Conservation (phyloP, 2,329 filamentous ascomycete genomes). For the Fusarium burgessii region DNA sequence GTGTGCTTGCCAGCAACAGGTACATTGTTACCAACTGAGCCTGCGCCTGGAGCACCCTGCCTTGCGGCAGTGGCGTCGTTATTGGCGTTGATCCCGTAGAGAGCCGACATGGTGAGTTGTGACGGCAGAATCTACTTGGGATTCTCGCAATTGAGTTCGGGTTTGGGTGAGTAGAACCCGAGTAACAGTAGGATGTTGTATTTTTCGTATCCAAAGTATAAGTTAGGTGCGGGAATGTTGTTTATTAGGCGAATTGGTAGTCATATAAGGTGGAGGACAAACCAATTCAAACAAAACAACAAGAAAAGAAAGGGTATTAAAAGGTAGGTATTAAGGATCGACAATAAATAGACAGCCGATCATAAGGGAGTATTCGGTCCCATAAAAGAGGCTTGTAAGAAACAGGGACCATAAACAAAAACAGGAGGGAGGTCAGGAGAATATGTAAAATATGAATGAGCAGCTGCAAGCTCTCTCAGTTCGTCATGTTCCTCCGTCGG, state of each 20-base stretch:
- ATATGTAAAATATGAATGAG: slow-evolving; percentile 30
- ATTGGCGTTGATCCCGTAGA: slow-evolving; percentile 53
- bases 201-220: neutral
- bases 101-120: slow-evolving; percentile 41
- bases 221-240: neutral
- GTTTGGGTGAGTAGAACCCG: slow-evolving; percentile 11
- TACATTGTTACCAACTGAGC: slow-evolving; percentile 40
- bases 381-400: slow-evolving; percentile 22
- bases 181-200: slow-evolving; percentile 7
- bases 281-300: slow-evolving; percentile 8
- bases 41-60: slow-evolving; percentile 54
- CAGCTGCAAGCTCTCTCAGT: slow-evolving; percentile 11
- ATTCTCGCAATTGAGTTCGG: slow-evolving; percentile 36
- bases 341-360: slow-evolving; percentile 30
- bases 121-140: slow-evolving; percentile 19
- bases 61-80: slow-evolving; percentile 62
- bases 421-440: slow-evolving; percentile 30
- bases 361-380: slow-evolving; percentile 7
- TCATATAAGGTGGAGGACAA: slow-evolving; percentile 2
- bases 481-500: slow-evolving; percentile 12
- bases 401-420: neutral
- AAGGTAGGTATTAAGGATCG: slow-evolving; percentile 40
- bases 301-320: slow-evolving; percentile 28
- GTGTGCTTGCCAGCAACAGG: slow-evolving; percentile 48
- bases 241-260: slow-evolving; percentile 10